phyloP scores from a whole-genome alignment of 2,329 filamentous ascomycete species.

The Dactylellina haptotyla region DNA sequence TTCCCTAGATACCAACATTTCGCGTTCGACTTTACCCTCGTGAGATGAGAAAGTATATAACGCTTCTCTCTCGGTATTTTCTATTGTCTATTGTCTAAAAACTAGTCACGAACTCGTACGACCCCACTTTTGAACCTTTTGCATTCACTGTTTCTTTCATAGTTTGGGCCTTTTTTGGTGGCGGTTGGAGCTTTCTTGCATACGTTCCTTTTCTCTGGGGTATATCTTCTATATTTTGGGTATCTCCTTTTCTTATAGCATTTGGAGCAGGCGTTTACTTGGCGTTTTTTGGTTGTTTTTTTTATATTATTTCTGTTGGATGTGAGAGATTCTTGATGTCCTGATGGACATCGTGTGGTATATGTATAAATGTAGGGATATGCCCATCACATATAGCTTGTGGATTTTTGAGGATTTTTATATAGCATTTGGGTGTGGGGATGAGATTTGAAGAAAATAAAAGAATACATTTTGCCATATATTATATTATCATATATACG shows the following conservation, averaged over 20 bases:
- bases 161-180: slow-evolving; percentile 9
- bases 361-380: slow-evolving; percentile 1
- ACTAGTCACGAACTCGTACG: slow-evolving; percentile 25
- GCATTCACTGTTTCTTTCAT: too few relatives aligned
- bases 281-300: slow-evolving; percentile 27
- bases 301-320: slow-evolving; percentile 1
- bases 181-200: slow-evolving; percentile 7
- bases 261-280: slow-evolving; percentile 44
- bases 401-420: too few relatives aligned
- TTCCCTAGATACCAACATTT: too few relatives aligned
- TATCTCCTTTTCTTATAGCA: slow-evolving; percentile 16
- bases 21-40: too few relatives aligned
- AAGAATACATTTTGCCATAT: too few relatives aligned
- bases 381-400: too few relatives aligned
- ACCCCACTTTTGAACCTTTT: slow-evolving; percentile 7
- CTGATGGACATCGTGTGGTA: slow-evolving; percentile 1
- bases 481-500: too few relatives aligned
- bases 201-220: slow-evolving; percentile 26
- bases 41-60: too few relatives aligned
- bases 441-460: too few relatives aligned
- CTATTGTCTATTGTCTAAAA: slow-evolving; percentile 37
- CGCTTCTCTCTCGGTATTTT: slow-evolving; percentile 11
- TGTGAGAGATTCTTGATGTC: not conserved
- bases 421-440: too few relatives aligned
- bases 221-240: slow-evolving; percentile 9